Conservation (phyloP, 202 grass and related monocot species). For the Carex arenaria region DNA sequence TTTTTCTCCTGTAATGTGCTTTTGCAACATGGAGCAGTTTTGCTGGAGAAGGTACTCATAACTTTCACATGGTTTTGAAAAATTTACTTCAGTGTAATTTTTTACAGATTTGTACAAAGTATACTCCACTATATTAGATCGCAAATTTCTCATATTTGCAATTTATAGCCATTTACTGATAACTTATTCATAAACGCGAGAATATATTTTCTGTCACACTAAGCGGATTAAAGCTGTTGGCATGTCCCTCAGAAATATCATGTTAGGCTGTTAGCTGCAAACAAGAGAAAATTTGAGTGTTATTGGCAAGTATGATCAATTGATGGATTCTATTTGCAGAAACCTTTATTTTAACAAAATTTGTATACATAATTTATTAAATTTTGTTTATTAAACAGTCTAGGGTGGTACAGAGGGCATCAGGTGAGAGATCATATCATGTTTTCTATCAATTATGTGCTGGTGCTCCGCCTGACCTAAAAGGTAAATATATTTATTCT, state of each 20-base stretch:
- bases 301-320: background rate
- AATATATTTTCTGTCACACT: background rate
- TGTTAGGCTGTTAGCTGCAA: background rate
- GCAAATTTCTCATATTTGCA: constrained; percentile 1
- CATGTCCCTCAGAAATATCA: constrained; percentile 16
- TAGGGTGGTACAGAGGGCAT: constrained; percentile 73
- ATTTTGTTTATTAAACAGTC: constrained; percentile 47
- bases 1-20: constrained; percentile 14
- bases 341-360: background rate
- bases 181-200: background rate
- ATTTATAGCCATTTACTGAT: background rate
- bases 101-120: background rate
- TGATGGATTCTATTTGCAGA: background rate
- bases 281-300: background rate
- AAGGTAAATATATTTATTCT: constrained; percentile 39
- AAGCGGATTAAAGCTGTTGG: background rate
- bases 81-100: constrained; percentile 1
- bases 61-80: background rate
- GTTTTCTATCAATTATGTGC: constrained; percentile 98
- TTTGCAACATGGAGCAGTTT: constrained; percentile 51
- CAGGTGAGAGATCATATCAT: constrained; percentile 89
- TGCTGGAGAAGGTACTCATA: constrained; percentile 86
- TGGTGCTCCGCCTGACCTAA: constrained; percentile 62
- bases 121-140: background rate
- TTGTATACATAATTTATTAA: background rate